Base-by-base conservation (phyloP, 2,329 filamentous ascomycete species). In the Penicillium thymicola region DNA sequence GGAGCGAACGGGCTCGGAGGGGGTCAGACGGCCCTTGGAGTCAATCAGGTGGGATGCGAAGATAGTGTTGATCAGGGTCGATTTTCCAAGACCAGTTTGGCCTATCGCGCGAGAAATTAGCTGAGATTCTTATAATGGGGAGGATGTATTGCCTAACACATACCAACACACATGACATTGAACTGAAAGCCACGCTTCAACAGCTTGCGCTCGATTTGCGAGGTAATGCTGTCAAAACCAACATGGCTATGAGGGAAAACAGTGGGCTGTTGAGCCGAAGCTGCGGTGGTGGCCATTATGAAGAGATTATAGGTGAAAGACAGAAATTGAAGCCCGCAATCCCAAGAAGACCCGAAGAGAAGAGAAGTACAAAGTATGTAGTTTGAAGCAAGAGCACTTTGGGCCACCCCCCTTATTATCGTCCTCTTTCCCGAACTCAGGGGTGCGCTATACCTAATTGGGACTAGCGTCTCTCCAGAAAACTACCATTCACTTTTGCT, bases 101-200 rank as follows among this genome's bases (percentile, higher is more conserved):
- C 94, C 94, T 97, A 74, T 36, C 56, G 60, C 48, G 59, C 50
- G 46, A 62, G 38, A 38, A 32, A 51, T 55, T 51, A 55, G 53
- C 27, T 34, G 21, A 27, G 11, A 27, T 2, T n/a, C 11, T 34
- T 25, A 41, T 14, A 23, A 32, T 14, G 5, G 11, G 0, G 41
- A 42, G 40, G 32, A 21, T 5, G 2, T 27, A 27, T 16, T 27
- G 23, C 21, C 23, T 8, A 41, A 11, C 61, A 88, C 93, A 77
- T 84, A 97, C 94, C 94, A 77, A 97, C 94, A 77, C 92, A 97
- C 79, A 97, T 97, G 74, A 97, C 89, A 78, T 99, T 99, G 87
- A 99, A 99, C 80, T 99, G 94, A 80, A 99, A 99, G 71, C 94
- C 94, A 80, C 94, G 92, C 86, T 99, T 99, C 81, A 99, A 79